Conservation (phyloP, 2,329 filamentous ascomycete genomes). For the Arthrinium puccinioides region DNA sequence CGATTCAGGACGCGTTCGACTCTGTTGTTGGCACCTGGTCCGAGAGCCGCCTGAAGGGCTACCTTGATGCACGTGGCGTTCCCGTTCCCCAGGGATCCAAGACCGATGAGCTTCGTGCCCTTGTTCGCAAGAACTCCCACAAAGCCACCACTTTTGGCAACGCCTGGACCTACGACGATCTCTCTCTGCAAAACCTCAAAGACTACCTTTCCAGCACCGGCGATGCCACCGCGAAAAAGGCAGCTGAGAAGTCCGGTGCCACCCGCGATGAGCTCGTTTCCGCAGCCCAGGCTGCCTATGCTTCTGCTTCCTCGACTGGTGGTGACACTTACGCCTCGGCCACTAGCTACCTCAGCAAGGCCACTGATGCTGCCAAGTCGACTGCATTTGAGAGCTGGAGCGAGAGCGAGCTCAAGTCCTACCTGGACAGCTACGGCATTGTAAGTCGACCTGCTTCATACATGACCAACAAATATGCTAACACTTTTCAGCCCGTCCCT, state of each 20-base stretch:
- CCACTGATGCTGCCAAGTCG: slow-evolving; percentile 59
- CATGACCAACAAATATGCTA: slow-evolving; percentile 14
- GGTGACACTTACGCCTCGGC: slow-evolving; percentile 56
- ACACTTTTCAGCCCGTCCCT: slow-evolving; percentile 37
- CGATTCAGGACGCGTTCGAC: slow-evolving; percentile 61
- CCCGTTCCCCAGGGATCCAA: slow-evolving; percentile 67
- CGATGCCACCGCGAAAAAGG: slow-evolving; percentile 48
- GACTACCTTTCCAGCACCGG: slow-evolving; percentile 45
- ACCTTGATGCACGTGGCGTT: slow-evolving; percentile 68
- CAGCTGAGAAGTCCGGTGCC: slow-evolving; percentile 53
- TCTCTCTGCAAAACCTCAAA: slow-evolving; percentile 64
- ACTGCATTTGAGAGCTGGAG: slow-evolving; percentile 67
- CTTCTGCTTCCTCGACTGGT: slow-evolving; percentile 50
- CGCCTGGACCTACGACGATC: slow-evolving; percentile 75
- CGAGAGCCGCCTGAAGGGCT: slow-evolving; percentile 69
- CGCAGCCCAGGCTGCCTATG: slow-evolving; percentile 54
- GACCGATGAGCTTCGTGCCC: slow-evolving; percentile 64
- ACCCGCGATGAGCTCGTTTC: slow-evolving; percentile 68
- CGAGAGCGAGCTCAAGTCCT: slow-evolving; percentile 66
- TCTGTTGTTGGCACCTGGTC: slow-evolving; percentile 58
- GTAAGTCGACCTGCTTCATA: slow-evolving; percentile 24
- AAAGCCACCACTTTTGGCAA: slow-evolving; percentile 61
- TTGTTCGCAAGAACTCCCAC: slow-evolving; percentile 67
- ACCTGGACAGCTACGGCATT: slow-evolving; percentile 73
- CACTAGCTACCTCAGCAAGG: slow-evolving; percentile 61